Evolutionary conservation across 78 protist species (phyloP).

Genomic region (Chrysochromulina parva): DNA sequence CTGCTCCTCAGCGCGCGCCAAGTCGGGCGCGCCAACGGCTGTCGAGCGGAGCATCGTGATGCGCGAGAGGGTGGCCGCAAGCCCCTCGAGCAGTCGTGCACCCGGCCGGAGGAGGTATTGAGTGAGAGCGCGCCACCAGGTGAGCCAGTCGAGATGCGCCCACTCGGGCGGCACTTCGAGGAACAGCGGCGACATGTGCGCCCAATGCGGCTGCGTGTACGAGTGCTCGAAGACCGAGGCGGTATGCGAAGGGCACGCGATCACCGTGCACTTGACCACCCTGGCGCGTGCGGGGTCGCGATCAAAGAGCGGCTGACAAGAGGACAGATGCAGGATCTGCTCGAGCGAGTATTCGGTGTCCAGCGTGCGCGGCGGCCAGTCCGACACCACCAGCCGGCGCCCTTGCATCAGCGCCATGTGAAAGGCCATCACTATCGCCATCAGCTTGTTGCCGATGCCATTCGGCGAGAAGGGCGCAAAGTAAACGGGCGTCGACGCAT

Average conservation of each 20-base stretch:
- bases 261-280: background rate
- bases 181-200: background rate
- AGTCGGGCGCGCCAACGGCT: too few relatives aligned
- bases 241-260: background rate
- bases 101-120: background rate
- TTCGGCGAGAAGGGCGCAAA: background rate
- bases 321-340: background rate
- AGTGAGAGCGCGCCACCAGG: background rate
- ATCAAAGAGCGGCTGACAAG: background rate
- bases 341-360: background rate
- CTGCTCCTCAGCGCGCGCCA: too few relatives aligned
- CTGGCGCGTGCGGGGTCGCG: background rate
- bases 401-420: background rate
- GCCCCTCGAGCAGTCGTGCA: background rate
- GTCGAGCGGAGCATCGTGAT: background rate
- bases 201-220: background rate
- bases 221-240: background rate
- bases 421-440: background rate
- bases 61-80: background rate
- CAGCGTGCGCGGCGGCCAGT: background rate
- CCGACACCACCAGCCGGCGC: background rate
- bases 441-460: background rate
- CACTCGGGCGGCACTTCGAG: slow-evolving; percentile 5
- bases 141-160: background rate
- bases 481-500: background rate